phyloP scores from a whole-genome alignment of 257 asterid species.

The Cordia subcordata region DNA sequence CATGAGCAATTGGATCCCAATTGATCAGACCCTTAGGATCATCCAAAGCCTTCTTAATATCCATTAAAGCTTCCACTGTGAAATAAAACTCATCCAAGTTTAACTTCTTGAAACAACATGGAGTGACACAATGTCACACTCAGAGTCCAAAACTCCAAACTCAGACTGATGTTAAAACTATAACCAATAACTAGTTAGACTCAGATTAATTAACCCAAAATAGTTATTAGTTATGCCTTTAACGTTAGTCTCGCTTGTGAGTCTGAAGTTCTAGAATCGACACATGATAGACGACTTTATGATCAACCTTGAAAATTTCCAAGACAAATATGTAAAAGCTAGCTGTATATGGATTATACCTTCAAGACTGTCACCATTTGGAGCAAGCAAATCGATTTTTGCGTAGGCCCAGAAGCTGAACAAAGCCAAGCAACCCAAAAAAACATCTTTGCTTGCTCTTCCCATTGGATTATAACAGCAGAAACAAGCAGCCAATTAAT shows the following conservation, averaged over 20 bases:
- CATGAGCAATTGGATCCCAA: conserved; percentile 79
- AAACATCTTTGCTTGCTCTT: conserved; percentile 22
- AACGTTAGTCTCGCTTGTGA: no score
- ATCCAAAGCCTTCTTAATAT: conserved; percentile 50
- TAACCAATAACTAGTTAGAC: no score
- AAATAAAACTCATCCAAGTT: neutral
- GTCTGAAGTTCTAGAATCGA: no score
- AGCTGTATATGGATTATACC: conserved; percentile 49
- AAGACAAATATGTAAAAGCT: no score
- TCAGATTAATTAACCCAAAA: no score
- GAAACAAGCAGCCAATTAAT: conserved; percentile 1
- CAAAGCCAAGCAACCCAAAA: conserved; percentile 29
- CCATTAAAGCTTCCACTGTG: conserved; percentile 84
- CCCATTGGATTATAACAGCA: conserved; percentile 26
- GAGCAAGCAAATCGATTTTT: conserved; percentile 59
- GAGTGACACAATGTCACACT: neutral
- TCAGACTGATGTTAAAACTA: no score
- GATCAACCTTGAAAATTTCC: no score
- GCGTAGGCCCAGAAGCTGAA: conserved; percentile 43
- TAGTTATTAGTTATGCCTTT: no score
- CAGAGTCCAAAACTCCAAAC: neutral
- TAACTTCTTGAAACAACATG: neutral
- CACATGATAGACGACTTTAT: no score
- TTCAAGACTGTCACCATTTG: conserved; percentile 87
- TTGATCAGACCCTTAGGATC: conserved; percentile 72